Conservation (phyloP, 176 grass and related monocot species). For the Musa schizocarpa region DNA sequence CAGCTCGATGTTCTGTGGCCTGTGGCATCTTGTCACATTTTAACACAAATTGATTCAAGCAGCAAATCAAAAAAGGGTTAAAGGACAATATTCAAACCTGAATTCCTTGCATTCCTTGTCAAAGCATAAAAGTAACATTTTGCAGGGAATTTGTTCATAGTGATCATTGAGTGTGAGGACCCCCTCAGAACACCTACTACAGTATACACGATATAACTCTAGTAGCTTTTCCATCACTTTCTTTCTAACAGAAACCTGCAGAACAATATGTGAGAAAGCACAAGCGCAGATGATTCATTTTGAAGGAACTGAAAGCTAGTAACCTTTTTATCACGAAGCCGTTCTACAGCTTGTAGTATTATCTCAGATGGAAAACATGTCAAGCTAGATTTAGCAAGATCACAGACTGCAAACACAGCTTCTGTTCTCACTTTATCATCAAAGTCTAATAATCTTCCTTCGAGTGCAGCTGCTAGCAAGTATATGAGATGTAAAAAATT, state of each 20-base stretch:
- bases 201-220: slow-evolving; percentile 71
- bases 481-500: slow-evolving; percentile 28
- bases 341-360: slow-evolving; percentile 42
- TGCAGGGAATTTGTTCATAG: slow-evolving; percentile 87
- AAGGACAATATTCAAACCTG: slow-evolving; percentile 42
- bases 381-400: slow-evolving; percentile 75
- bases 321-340: slow-evolving; percentile 86
- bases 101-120: slow-evolving; percentile 64
- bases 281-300: not conserved
- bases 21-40: slow-evolving; percentile 31
- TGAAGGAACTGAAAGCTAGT: not conserved
- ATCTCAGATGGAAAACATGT: slow-evolving; percentile 57
- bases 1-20: slow-evolving; percentile 65
- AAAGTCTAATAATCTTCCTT: slow-evolving; percentile 76
- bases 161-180: slow-evolving; percentile 31
- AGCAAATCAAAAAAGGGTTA: slow-evolving; percentile 4
- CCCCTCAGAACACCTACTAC: slow-evolving; percentile 71
- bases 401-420: slow-evolving; percentile 75
- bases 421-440: slow-evolving; percentile 90
- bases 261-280: slow-evolving; percentile 21
- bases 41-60: slow-evolving; percentile 1
- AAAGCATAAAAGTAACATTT: slow-evolving; percentile 65
- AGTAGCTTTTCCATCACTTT: slow-evolving; percentile 68
- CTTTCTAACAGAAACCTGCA: slow-evolving; percentile 86
- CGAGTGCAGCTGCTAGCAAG: slow-evolving; percentile 50